Evolutionary conservation across 805 yeast genomes (phyloP), one percentile per base, ranked within the genome.

Genomic region (Yamadazyma scolyti): DNA sequence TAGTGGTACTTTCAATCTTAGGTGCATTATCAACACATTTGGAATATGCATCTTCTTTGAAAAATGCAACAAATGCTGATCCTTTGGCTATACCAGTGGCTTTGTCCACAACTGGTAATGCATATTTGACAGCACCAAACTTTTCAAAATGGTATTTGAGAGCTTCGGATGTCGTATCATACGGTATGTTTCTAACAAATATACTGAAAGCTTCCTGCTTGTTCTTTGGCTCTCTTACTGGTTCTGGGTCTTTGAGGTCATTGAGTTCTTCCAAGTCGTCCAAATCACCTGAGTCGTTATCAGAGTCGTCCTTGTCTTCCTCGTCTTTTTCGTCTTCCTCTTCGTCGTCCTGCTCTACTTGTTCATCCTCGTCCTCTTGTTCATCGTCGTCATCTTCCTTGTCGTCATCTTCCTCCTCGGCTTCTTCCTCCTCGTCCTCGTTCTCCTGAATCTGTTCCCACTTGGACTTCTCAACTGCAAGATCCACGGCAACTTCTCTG

Each of bases 51-150:
- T 71, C 77, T 32, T 74, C 75, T 14, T 71, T 63, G 30, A 55
- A 58, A 53, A 93, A 93, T 0, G 96, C 95, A 25, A 93, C 95
- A 54, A 93, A 93, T 0, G 96, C 98, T 1, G 96, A 82, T 40
- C 98, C 98, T 54, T 73, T 84, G 9, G 97, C 90, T 38, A 85
- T 64, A 5, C 94, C 95, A 2, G 95, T 79, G 33, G 69, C 82
- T 50, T 69, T 83, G 50, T 93, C 98, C 40, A 82, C 68, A 9
- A 93, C 98, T 0, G 97, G 96, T 26, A 93, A 69, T 1, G 98
- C 98, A 54, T 88, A 93, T 46, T 82, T 81, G 14, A 93, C 87
- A 5, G 83, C 73, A 9, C 98, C 98, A 54, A 93, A 88, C 44
- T 77, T 73, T 36, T 61, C 58, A 49, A 93, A 93, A 54, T 90